These are phyloP conservation scores for Metarhizium brunneum DNA, from an alignment of 2,329 filamentous ascomycete genomes.

Conservation along the genomic window DNA sequence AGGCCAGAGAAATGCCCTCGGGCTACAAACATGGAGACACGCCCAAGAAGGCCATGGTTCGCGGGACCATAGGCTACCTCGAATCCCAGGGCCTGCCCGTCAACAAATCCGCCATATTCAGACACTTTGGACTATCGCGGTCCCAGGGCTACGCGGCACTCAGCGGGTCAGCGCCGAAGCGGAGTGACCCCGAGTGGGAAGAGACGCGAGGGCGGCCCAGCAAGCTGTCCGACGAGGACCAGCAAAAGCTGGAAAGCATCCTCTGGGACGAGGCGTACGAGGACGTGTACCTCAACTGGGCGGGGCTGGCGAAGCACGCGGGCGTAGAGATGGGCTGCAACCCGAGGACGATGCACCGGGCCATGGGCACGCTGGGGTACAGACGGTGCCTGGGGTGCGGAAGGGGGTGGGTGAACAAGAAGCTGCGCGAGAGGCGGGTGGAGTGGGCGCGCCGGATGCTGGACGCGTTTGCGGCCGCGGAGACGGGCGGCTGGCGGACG, in stretches of 20 bases:
- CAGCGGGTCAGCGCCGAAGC: constrained; percentile 21
- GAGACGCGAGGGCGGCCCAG: constrained; percentile 26
- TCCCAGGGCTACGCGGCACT: constrained; percentile 28
- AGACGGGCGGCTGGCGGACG: constrained; percentile 19
- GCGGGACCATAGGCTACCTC: constrained; percentile 29
- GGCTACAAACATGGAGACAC: constrained; percentile 28
- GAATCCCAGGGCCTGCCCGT: constrained; percentile 27
- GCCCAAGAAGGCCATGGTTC: constrained; percentile 28
- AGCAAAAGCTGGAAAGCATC: constrained; percentile 26
- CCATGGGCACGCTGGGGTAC: constrained; percentile 28
- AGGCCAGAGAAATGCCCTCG: neutral
- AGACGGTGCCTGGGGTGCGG: constrained; percentile 24
- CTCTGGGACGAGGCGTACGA: constrained; percentile 27
- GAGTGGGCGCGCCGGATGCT: constrained; percentile 25
- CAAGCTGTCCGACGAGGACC: constrained; percentile 25
- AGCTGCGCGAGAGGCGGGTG: constrained; percentile 21
- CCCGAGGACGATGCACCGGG: constrained; percentile 25
- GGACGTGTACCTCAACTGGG: constrained; percentile 23
- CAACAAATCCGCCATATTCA: constrained; percentile 30
- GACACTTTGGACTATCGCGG: constrained; percentile 28
- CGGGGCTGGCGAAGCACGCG: constrained; percentile 22
- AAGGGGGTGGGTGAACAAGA: constrained; percentile 20
- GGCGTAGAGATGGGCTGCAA: constrained; percentile 23
- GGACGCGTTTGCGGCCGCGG: constrained; percentile 18
- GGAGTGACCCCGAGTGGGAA: constrained; percentile 29